A percentile compares a stretch with the other conserved stretches of the same genome.
Conservation (phyloP, 805 yeast genomes). For the Isabelozyma gotoi region DNA sequence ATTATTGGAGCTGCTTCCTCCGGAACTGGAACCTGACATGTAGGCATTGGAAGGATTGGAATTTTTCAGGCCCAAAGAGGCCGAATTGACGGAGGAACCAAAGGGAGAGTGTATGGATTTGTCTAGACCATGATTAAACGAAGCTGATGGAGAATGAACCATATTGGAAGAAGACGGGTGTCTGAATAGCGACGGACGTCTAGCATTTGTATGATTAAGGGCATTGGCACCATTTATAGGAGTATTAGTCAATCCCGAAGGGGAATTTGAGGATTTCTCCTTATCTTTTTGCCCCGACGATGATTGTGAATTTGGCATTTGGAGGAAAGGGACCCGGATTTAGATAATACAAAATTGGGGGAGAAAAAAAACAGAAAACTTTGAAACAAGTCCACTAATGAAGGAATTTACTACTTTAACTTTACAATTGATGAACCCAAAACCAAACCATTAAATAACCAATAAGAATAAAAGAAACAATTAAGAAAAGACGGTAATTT, state of each 20-base stretch:
- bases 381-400: no score
- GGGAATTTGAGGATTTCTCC: not conserved
- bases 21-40: not conserved
- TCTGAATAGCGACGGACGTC: slow-evolving; percentile 8
- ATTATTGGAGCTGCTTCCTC: not conserved
- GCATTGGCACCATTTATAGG: not conserved
- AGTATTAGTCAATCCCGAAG: no score
- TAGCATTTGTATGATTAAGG: slow-evolving; percentile 4
- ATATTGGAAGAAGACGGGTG: slow-evolving; percentile 3
- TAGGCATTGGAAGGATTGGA: not conserved
- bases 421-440: not conserved
- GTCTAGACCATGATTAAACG: not conserved
- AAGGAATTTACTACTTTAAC: not conserved
- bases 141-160: not conserved
- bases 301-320: no score
- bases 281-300: not conserved
- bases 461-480: not conserved
- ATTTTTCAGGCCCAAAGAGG: not conserved
- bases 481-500: slow-evolving; percentile 1
- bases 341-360: not conserved
- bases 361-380: not conserved
- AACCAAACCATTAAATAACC: not conserved
- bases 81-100: no score
- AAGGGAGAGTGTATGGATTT: not conserved
- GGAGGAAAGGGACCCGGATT: no score